Evolutionary conservation across 2,329 filamentous ascomycete genomes (phyloP), one percentile per base, ranked within the genome.

Genomic region (Colletotrichum gloeosporioides): DNA sequence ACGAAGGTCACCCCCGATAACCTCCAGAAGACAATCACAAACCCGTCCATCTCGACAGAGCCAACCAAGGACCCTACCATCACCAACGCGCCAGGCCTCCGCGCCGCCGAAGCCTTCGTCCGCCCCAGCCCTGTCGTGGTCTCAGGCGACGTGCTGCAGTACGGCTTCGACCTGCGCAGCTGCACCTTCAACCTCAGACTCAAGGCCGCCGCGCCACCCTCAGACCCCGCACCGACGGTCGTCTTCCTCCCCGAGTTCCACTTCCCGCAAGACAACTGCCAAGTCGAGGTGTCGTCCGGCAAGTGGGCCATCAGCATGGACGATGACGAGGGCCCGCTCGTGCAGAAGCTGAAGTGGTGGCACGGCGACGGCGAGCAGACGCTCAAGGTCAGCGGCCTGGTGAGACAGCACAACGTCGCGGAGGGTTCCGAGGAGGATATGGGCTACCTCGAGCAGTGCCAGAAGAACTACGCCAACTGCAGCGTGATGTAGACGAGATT

Each of bases 41-140:
- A 91, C 71, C 90, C 91, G 34, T 92, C 92, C 3, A 93, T 95
- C 78, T 91, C 91, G 67, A 93, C 92, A 0, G 85, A 88, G 57
- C 85, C 85, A 3, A 87, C 89, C 15, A 87, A 87, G 27, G 86
- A 91, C 70, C 89, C 91, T 0, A 90, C 92, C 76, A 83, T 93
- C 27, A 90, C 89, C n/a, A 91, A 90, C 73, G 86, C 90, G 2
- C 91, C 93, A 0, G 96, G 97, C 2, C 95, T 94, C 81, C 94
- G 97, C 49, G 97, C 96, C 2, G 96, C 96, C 6, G 96, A 99
- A 85, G 96, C 98, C 1, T 99, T 95, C 81, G 92, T 99, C 39
- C 93, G 97, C 3, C 97, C 97, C 1, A 93, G 94, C 1, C 95
- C 97, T 0, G 92, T 96, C 31, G 88, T 89, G 6, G 94, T 94